Evolutionary conservation across 805 yeast genomes (phyloP).

Genomic region (Pichia phayaonensis): DNA sequence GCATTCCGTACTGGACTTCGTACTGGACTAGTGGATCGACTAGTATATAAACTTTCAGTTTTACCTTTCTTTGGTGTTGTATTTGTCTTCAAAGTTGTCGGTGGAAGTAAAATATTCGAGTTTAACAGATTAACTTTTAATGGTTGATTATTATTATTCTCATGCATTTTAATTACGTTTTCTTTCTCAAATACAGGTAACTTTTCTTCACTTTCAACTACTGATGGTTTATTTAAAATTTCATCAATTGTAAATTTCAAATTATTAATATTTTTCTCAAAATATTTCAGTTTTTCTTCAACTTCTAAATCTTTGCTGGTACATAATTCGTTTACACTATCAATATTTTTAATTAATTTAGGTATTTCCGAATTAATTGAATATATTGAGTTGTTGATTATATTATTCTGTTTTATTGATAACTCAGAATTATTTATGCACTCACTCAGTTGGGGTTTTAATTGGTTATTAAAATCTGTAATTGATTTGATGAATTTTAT

Average conservation of each 20-base stretch:
- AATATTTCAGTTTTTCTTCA: background rate
- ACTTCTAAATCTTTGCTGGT: constrained; percentile 4
- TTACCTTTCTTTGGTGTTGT: background rate
- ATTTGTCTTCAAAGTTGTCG: background rate
- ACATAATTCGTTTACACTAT: background rate
- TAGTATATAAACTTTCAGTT: background rate
- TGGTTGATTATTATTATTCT: background rate
- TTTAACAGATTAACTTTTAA: background rate
- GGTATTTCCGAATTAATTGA: background rate
- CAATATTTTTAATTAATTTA: background rate
- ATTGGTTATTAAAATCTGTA: background rate
- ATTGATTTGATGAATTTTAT: background rate
- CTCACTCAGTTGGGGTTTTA: background rate
- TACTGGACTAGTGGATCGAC: background rate
- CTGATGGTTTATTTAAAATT: background rate
- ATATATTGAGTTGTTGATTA: background rate
- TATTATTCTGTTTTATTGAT: background rate
- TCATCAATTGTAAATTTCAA: background rate
- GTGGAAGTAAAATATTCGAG: background rate
- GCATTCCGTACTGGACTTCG: constrained; percentile 1
- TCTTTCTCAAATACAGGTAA: background rate
- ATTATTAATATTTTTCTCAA: background rate
- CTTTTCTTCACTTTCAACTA: background rate
- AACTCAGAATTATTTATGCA: background rate
- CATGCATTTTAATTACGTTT: background rate